phyloP scores from a whole-genome alignment of 768 basidiomycete genomes.

The Artomyces pyxidatus region DNA sequence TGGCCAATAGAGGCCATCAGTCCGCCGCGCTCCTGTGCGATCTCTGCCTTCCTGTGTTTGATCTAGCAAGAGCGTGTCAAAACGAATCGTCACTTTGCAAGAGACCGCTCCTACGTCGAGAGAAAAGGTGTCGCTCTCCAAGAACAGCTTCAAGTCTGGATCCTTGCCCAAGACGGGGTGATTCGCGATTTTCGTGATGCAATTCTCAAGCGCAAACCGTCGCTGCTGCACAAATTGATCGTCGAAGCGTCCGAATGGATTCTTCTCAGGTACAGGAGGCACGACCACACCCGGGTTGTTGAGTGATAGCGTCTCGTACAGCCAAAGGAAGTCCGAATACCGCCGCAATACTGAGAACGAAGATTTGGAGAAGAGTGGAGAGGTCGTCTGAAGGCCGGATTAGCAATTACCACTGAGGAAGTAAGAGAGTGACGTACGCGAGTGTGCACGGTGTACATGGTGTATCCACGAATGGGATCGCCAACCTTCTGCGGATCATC shows the following conservation, averaged over 20 bases:
- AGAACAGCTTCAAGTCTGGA: constrained; percentile 77
- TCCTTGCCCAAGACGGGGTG: constrained; percentile 90
- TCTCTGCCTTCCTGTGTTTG: constrained; percentile 77
- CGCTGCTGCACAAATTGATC: constrained; percentile 87
- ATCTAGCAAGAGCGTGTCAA: constrained; percentile 41
- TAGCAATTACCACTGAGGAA: neutral
- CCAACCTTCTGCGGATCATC: constrained; percentile 96
- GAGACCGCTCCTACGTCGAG: constrained; percentile 59
- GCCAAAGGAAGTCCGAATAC: constrained; percentile 96
- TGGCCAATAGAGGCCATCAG: constrained; percentile 80
- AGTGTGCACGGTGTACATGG: constrained; percentile 95
- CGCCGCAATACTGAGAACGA: constrained; percentile 92
- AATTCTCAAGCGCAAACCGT: constrained; percentile 76
- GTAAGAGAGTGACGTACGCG: constrained; percentile 37
- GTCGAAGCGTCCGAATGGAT: constrained; percentile 87
- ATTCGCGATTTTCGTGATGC: constrained; percentile 86
- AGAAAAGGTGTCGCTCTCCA: constrained; percentile 89
- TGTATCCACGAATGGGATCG: constrained; percentile 89
- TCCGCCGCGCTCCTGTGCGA: constrained; percentile 71
- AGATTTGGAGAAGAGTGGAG: constrained; percentile 73
- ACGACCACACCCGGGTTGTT: constrained; percentile 98
- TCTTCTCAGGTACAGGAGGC: constrained; percentile 95
- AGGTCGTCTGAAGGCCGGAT: constrained; percentile 55
- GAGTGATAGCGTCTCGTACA: constrained; percentile 77
- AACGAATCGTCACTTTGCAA: neutral